Evolutionary conservation across 2,329 filamentous ascomycete genomes (phyloP).

Genomic region (Colletotrichum sp.): DNA sequence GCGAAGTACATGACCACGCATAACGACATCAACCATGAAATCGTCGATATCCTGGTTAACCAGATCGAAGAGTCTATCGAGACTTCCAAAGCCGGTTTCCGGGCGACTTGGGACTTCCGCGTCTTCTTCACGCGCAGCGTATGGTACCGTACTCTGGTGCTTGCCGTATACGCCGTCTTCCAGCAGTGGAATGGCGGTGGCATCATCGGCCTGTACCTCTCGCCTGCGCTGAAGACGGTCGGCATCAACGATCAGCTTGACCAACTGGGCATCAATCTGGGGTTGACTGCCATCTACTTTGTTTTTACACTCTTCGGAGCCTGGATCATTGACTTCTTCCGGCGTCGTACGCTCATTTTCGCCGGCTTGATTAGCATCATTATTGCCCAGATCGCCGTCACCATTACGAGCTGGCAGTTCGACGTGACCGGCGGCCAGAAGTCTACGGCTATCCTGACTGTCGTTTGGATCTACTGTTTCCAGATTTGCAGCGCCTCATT

Average conservation of each 20-base stretch:
- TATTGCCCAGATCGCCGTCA: constrained; percentile 47
- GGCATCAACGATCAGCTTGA: constrained; percentile 40
- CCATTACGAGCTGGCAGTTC: constrained; percentile 54
- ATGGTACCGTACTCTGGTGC: constrained; percentile 45
- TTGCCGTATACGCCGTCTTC: constrained; percentile 50
- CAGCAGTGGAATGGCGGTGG: constrained; percentile 50
- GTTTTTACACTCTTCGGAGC: constrained; percentile 49
- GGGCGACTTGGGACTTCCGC: constrained; percentile 48
- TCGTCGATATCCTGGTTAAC: constrained; percentile 43
- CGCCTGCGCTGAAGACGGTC: constrained; percentile 44
- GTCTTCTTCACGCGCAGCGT: constrained; percentile 50
- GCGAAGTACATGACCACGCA: constrained; percentile 44
- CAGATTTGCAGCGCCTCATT: constrained; percentile 50
- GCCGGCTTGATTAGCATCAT: constrained; percentile 38
- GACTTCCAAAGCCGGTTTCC: constrained; percentile 37
- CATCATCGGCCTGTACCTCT: constrained; percentile 48
- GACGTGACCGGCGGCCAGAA: constrained; percentile 15
- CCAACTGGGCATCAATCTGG: constrained; percentile 47
- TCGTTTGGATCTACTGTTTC: constrained; percentile 54
- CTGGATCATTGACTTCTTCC: constrained; percentile 46
- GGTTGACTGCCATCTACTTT: constrained; percentile 48
- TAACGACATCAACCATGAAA: constrained; percentile 41
- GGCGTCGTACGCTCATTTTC: constrained; percentile 43
- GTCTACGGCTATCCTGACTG: constrained; percentile 40
- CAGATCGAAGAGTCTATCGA: constrained; percentile 52